These are phyloP conservation scores for Aspergillus asperescens DNA, from an alignment of 495 filamentous ascomycete genomes.

Conservation along the genomic window DNA sequence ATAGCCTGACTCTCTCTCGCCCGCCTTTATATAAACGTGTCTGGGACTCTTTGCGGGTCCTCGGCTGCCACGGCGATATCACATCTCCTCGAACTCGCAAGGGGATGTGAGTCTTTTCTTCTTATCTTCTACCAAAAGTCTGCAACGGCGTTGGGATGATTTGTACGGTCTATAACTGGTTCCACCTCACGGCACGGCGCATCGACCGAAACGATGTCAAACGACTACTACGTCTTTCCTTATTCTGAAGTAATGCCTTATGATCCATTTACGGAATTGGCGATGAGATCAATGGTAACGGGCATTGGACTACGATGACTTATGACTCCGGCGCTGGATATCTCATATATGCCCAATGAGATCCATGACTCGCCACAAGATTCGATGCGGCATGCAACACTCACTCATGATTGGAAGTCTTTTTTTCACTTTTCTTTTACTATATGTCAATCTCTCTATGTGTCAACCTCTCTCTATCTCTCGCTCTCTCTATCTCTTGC, in stretches of 20 bases:
- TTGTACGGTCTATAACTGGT: slow-evolving; percentile 2
- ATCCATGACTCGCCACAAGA: slow-evolving; percentile 11
- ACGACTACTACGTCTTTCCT: slow-evolving; percentile 3
- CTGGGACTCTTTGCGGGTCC: slow-evolving; percentile 28
- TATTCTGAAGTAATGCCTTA: slow-evolving; percentile 18
- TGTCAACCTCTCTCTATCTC: not conserved
- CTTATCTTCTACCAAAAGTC: slow-evolving; percentile 3
- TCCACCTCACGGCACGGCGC: not conserved
- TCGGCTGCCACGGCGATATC: slow-evolving; percentile 24
- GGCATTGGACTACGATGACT: slow-evolving; percentile 5
- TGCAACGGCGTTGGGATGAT: slow-evolving; percentile 8
- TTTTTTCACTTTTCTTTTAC: not conserved
- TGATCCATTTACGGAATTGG: slow-evolving; percentile 10
- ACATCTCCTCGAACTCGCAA: slow-evolving; percentile 15
- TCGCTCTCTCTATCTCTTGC: not conserved
- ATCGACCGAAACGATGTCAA: slow-evolving; percentile 5
- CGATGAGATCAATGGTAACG: not conserved
- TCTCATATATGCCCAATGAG: not conserved
- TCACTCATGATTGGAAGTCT: not conserved
- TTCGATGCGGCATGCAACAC: not conserved
- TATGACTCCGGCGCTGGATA: slow-evolving; percentile 8
- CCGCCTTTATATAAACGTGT: slow-evolving; percentile 27
- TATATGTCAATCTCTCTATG: too few species aligned
- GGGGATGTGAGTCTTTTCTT: slow-evolving; percentile 10
- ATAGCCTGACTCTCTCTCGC: slow-evolving; percentile 18